A percentile compares a stretch with the other conserved stretches of the same genome.
Evolutionary conservation across 192 early-diverging fungal genomes (phyloP).

Genomic region (Phlyctochytrium bullatum): DNA sequence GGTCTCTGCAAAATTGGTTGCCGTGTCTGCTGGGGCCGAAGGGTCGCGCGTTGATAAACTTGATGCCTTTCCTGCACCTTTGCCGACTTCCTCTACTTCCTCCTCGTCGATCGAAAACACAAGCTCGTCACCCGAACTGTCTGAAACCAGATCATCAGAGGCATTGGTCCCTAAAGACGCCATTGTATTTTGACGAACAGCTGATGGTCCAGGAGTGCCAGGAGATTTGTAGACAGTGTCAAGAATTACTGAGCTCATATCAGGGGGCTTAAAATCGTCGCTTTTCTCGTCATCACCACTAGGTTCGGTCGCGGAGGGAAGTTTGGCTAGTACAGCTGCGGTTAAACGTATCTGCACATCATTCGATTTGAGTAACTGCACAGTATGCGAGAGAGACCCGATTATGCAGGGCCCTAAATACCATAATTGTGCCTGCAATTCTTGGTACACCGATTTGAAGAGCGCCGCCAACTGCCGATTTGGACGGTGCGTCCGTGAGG

Average conservation of each 20-base stretch:
- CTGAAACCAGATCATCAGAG: background rate
- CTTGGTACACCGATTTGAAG: constrained; percentile 64
- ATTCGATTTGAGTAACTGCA: constrained; percentile 56
- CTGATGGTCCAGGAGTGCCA: constrained; percentile 2
- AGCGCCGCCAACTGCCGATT: constrained; percentile 69
- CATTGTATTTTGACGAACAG: constrained; percentile 14
- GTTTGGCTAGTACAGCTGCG: constrained; percentile 57
- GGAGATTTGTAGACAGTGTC: background rate
- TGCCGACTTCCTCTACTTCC: constrained; percentile 2
- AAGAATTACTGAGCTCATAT: background rate
- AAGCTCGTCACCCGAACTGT: constrained; percentile 4
- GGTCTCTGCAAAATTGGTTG: background rate
- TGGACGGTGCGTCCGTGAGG: constrained; percentile 60
- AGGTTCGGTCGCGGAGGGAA: constrained; percentile 7
- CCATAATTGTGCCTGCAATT: constrained; percentile 58
- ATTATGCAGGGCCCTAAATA: constrained; percentile 66
- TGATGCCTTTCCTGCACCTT: background rate
- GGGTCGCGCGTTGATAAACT: too few species aligned
- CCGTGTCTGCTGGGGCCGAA: background rate
- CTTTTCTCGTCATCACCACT: background rate
- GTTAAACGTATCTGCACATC: constrained; percentile 65
- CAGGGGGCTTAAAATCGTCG: background rate
- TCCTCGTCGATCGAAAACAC: constrained; percentile 18
- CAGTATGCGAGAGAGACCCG: constrained; percentile 61
- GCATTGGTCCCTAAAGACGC: constrained; percentile 1